A percentile compares a stretch with the other conserved stretches of the same genome.
Conservation (phyloP, 2,329 filamentous ascomycete genomes). For the Curvularia eragrostidis region DNA sequence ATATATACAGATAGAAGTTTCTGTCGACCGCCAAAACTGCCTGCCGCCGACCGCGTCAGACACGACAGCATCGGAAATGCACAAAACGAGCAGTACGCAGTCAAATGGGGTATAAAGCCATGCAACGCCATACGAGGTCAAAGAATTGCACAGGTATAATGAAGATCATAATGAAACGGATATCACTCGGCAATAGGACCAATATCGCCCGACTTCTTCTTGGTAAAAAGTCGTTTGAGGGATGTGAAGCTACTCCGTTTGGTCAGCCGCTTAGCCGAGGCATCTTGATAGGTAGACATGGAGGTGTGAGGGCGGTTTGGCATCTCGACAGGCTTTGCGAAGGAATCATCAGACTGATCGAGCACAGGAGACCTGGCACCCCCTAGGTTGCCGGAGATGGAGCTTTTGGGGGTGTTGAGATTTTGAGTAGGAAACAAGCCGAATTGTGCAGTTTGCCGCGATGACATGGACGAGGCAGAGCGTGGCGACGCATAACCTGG, state of each 20-base stretch:
- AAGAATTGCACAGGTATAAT: slow-evolving; percentile 26
- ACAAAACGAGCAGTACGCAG: slow-evolving; percentile 18
- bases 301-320: slow-evolving; percentile 40
- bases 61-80: slow-evolving; percentile 12
- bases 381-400: slow-evolving; percentile 38
- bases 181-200: slow-evolving; percentile 45
- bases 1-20: slow-evolving; percentile 23
- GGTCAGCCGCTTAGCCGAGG: slow-evolving; percentile 32
- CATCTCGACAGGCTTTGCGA: slow-evolving; percentile 25
- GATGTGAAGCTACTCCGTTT: slow-evolving; percentile 47
- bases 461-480: slow-evolving; percentile 40
- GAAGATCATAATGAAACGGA: slow-evolving; percentile 9
- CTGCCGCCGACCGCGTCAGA: slow-evolving; percentile 1
- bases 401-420: slow-evolving; percentile 43
- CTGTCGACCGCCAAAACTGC: slow-evolving; percentile 6
- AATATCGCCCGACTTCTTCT: slow-evolving; percentile 42
- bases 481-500: slow-evolving; percentile 35
- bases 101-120: slow-evolving; percentile 44
- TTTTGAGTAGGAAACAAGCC: slow-evolving; percentile 44
- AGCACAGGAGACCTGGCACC: slow-evolving; percentile 35
- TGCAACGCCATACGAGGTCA: slow-evolving; percentile 34
- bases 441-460: slow-evolving; percentile 44
- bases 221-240: slow-evolving; percentile 46
- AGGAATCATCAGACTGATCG: slow-evolving; percentile 12
- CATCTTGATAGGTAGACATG: slow-evolving; percentile 34